Evolutionary conservation across 169 alveolate genomes (phyloP).

Genomic region (Cryptosporidium parvum): DNA sequence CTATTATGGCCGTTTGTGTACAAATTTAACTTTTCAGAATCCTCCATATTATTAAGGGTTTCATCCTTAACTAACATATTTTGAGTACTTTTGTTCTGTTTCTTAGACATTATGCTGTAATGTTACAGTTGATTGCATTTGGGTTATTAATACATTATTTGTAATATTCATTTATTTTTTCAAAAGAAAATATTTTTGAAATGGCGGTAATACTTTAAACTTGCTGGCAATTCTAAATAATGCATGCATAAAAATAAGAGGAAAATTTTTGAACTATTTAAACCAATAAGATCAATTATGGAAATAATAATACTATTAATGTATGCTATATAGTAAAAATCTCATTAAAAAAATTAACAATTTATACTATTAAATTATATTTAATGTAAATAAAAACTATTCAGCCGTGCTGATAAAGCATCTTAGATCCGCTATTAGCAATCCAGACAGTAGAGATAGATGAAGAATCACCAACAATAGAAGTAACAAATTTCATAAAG

Average conservation of each 20-base stretch:
- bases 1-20: neutral
- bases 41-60: neutral
- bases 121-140: neutral
- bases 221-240: neutral
- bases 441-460: conserved; percentile 69
- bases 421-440: conserved; percentile 63
- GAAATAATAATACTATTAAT: neutral
- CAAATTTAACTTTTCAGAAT: neutral
- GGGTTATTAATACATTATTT: neutral
- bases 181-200: too few species aligned
- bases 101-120: neutral
- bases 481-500: conserved; percentile 70
- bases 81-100: neutral
- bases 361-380: neutral
- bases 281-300: neutral
- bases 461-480: conserved; percentile 64
- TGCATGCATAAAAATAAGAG: neutral
- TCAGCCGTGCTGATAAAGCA: conserved; percentile 64
- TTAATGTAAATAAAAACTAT: neutral
- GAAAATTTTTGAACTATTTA: neutral
- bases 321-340: neutral
- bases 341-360: neutral
- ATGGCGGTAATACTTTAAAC: neutral
- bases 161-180: neutral
- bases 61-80: neutral